Base-by-base conservation (phyloP, 2,329 filamentous ascomycete genomes). In the Beauveria sp. region DNA sequence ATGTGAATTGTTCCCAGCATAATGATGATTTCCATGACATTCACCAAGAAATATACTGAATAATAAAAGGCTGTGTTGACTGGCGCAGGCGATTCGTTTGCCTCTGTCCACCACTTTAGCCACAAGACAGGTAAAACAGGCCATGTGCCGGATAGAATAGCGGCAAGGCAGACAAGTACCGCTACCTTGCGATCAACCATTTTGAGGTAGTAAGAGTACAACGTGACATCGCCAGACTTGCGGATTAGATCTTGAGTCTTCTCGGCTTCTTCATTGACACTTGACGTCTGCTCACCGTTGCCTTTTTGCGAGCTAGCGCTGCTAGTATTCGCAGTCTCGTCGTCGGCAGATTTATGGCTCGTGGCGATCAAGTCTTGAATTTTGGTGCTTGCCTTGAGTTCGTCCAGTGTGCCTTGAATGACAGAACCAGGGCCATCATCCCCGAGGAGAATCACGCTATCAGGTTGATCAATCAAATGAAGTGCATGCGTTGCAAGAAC, bases 401-500 rank as follows among this genome's bases (percentile, higher is more conserved):
- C 22, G 6, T 47, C 40, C 47, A 59, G 34, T 18, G 56, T 59
- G 8, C 56, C 56, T 37, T 59, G 56, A 12, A 53, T 14, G 14
- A 44, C 8, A 22, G 40, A 44, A 18, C 48, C 48, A 2, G 56
- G 48, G 2, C 40, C 56, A 6, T 44, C 40, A 26, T 59, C 37
- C 9, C 48, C 56, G n/a, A 59, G 20, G 12, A 59, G 37, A 37
- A 53, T 59, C 1, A 59, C 56, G 9, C 43, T 50, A 55, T 70
- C 67, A 7, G 66, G 64, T 16, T 66, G 64, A 14, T 59, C 63
- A 12, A 70, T 28, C 44, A 67, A 64, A 20, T 67, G 62, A 65
- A 68, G 52, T 18, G 66, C 65, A 54, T 70, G 70, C 9, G 70
- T 72, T 3, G 68, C 65, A 30, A 71, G 59, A 5, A 73, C 63